phyloP scores from a whole-genome alignment of 345 rosid genomes.

The Kernera saxatilis region DNA sequence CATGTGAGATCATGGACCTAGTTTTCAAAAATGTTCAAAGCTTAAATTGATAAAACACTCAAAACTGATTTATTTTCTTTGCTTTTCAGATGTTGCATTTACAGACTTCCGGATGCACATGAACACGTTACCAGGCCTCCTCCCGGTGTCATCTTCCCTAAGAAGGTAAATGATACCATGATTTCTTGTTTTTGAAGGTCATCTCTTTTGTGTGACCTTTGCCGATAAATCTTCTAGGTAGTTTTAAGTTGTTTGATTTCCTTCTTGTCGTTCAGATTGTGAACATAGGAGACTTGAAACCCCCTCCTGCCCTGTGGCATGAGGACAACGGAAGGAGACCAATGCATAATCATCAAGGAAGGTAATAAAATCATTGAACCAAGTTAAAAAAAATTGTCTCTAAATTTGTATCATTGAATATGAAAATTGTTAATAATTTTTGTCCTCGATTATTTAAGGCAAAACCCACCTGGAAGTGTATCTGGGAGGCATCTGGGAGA shows the following conservation, averaged over 20 bases:
- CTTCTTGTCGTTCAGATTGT: conserved; percentile 46
- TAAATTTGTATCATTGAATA: background rate
- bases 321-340: conserved; percentile 73
- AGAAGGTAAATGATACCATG: conserved; percentile 46
- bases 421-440: background rate
- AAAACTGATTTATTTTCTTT: background rate
- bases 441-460: conserved; percentile 37
- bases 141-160: conserved; percentile 76
- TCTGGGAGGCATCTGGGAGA: conserved; percentile 76
- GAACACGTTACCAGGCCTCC: conserved; percentile 68
- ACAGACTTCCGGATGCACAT: conserved; percentile 78
- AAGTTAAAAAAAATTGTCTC: background rate
- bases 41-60: background rate
- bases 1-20: conserved; percentile 49
- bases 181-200: background rate
- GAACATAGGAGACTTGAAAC: conserved; percentile 56
- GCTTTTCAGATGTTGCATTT: conserved; percentile 69
- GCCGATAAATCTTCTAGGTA: background rate
- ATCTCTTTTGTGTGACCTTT: background rate
- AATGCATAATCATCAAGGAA: conserved; percentile 37
- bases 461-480: conserved; percentile 49
- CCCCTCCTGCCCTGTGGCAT: conserved; percentile 82
- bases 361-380: conserved; percentile 20
- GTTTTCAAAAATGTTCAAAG: background rate
- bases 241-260: background rate